Base-by-base conservation (phyloP, 441 rosid species). In the Erysimum cheiri region DNA sequence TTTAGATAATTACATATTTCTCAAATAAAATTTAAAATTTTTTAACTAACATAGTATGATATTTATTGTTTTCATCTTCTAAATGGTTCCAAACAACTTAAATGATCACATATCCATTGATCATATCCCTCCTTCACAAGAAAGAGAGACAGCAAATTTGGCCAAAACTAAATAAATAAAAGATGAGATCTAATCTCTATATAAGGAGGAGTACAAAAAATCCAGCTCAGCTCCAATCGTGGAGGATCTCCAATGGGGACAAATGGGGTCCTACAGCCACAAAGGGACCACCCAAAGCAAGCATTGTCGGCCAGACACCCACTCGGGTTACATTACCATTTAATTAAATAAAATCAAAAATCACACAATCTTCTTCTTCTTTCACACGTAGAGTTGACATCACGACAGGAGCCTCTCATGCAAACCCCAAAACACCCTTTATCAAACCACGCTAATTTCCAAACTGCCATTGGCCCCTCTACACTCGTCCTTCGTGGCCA, bases 381-480 rank as follows among this genome's bases (percentile, higher is more conserved):
- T 69, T 70, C 74, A 64, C 79, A 75, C 75, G 79, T 70, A 70
- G 67, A 35, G 79, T 75, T 75, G 79, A 75, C 79, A 75, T 70
- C 79, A 75, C 50, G 66, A 75, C 37, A 47, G 65, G 52, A 74
- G 62, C 73, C 24, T 57, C 49, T 57, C 71, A 4, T 40, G 43
- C 47, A 17, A 24, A 33, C 17, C 68, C 79, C 43, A 33, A 70
- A 58, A 33, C 22, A 70, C 75, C 79, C 71, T 70, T 12, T 0
- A 0, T 14, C 4, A 3, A 26, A 1, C 62, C 36, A 14, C 10
- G 19, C 57, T 49, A 12, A 43, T 50, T 11, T 31, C 75, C 4
- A 17, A 10, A 64, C 39, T 75, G 49, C 79, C 79, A 64, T 22
- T 63, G 67, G 56, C 54, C 77, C 71, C 56, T 50, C 9, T 66